Evolutionary conservation across 2,329 filamentous ascomycete genomes (phyloP).

Genomic region (Claviceps maximensis): DNA sequence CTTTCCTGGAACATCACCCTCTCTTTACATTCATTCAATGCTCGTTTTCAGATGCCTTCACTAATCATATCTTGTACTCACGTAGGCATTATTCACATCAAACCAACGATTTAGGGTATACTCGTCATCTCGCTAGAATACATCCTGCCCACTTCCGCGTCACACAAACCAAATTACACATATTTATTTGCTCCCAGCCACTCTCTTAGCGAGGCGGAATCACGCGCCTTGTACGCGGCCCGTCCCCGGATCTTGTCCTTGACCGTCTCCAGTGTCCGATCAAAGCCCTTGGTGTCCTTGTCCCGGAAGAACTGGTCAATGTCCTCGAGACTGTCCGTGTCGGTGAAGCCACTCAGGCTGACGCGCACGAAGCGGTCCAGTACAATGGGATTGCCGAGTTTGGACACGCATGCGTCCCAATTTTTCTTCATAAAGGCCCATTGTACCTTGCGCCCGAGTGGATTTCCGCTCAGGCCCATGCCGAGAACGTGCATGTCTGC

Average conservation of each 20-base stretch:
- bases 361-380: conserved; percentile 79
- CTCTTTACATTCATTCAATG: too few species aligned
- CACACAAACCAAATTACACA: conserved; percentile 10
- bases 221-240: conserved; percentile 69
- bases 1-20: too few species aligned
- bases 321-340: conserved; percentile 54
- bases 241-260: conserved; percentile 76
- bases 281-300: conserved; percentile 77
- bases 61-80: too few species aligned
- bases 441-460: conserved; percentile 55
- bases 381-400: conserved; percentile 72
- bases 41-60: too few species aligned
- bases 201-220: conserved; percentile 58
- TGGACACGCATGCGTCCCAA: conserved; percentile 60
- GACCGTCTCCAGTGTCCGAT: conserved; percentile 73
- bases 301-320: conserved; percentile 74
- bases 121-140: too few species aligned
- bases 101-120: too few species aligned
- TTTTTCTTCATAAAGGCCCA: conserved; percentile 81
- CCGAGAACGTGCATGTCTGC: conserved; percentile 81
- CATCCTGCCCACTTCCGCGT: neutral
- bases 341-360: conserved; percentile 66
- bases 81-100: too few species aligned
- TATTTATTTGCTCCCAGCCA: conserved; percentile 54
- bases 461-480: conserved; percentile 59